Evolutionary conservation across 805 yeast species (phyloP).

Genomic region (Spathaspora gorwiae): DNA sequence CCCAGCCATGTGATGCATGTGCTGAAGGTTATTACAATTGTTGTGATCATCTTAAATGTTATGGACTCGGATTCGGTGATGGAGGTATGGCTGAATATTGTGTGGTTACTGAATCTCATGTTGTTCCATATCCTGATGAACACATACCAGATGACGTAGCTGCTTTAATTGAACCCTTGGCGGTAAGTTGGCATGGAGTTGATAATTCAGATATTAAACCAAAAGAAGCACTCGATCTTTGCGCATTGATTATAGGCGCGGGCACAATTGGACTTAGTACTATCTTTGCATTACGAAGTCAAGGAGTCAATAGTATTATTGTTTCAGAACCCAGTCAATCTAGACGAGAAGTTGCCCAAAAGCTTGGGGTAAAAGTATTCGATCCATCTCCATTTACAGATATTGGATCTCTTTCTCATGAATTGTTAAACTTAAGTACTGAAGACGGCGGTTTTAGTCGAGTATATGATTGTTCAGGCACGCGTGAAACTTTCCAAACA

Average conservation of each 20-base stretch:
- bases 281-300: slow-evolving; percentile 47
- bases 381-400: slow-evolving; percentile 6
- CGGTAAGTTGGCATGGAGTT: slow-evolving; percentile 61
- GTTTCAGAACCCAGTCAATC: slow-evolving; percentile 52
- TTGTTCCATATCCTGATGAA: slow-evolving; percentile 36
- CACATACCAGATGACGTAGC: slow-evolving; percentile 40
- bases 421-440: slow-evolving; percentile 25
- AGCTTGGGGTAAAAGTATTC: slow-evolving; percentile 38
- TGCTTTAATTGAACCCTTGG: slow-evolving; percentile 54
- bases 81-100: slow-evolving; percentile 54
- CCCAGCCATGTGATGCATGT: slow-evolving; percentile 46
- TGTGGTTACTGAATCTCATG: slow-evolving; percentile 38
- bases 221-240: slow-evolving; percentile 25
- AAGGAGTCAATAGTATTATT: slow-evolving; percentile 42
- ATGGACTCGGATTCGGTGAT: slow-evolving; percentile 53
- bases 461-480: slow-evolving; percentile 54
- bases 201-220: slow-evolving; percentile 33
- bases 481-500: slow-evolving; percentile 47
- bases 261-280: slow-evolving; percentile 64
- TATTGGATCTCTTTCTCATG: slow-evolving; percentile 19
- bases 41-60: slow-evolving; percentile 45
- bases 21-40: slow-evolving; percentile 47
- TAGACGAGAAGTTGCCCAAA: slow-evolving; percentile 52
- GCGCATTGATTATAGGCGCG: slow-evolving; percentile 52
- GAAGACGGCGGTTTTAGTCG: slow-evolving; percentile 44